Percentiles rank a stretch among this genome's conserved stretches.
phyloP scores from a whole-genome alignment of 169 alveolate genomes.

The Besnoitia besnoiti region DNA sequence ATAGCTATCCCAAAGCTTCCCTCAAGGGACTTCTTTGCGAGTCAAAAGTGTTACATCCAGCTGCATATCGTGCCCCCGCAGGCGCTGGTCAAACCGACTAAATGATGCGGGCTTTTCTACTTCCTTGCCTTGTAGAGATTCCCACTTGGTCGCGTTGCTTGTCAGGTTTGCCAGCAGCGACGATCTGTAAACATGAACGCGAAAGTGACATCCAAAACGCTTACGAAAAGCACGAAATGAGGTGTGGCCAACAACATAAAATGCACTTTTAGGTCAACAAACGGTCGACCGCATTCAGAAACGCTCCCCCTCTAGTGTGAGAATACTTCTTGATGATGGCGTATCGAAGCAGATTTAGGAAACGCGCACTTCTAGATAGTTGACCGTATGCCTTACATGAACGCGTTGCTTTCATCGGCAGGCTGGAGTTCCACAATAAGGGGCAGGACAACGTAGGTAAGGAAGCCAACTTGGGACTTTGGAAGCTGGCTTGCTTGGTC shows the following conservation, averaged over 20 bases:
- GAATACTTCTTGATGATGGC: too few relatives aligned
- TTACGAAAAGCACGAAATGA: neutral
- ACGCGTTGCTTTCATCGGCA: constrained; percentile 11
- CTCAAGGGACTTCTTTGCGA: too few relatives aligned
- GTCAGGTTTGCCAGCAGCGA: neutral
- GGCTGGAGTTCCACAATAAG: constrained; percentile 70
- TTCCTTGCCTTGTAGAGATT: neutral
- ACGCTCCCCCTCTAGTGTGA: too few relatives aligned
- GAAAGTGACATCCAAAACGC: neutral
- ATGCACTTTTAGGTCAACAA: neutral
- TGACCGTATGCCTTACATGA: neutral
- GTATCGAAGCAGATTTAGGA: too few relatives aligned
- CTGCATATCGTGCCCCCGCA: neutral
- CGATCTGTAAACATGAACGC: neutral
- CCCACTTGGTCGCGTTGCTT: neutral
- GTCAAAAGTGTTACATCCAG: neutral
- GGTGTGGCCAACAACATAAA: neutral
- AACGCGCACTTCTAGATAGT: neutral
- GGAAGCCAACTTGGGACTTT: constrained; percentile 84
- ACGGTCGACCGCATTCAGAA: too few relatives aligned
- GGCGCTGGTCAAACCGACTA: neutral
- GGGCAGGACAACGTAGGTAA: constrained; percentile 80
- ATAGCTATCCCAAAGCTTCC: too few relatives aligned
- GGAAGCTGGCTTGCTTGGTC: constrained; percentile 84
- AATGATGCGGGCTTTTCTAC: neutral